Evolutionary conservation across 495 filamentous ascomycete genomes (phyloP).

Genomic region (Immersiella caudata): DNA sequence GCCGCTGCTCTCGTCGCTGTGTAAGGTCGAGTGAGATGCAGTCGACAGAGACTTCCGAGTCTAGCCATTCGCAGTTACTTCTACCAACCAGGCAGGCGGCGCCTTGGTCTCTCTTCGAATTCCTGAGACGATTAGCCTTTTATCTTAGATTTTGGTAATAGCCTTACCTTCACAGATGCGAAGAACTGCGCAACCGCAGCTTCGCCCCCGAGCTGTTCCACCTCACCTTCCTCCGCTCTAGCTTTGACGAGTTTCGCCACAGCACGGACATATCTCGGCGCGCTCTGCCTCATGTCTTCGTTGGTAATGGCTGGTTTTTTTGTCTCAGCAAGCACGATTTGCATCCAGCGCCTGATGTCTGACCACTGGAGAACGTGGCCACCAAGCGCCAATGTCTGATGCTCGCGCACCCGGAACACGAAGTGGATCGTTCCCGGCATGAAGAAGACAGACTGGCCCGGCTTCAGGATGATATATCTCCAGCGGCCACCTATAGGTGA

Average conservation of each 20-base stretch:
- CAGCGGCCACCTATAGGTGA: conserved; percentile 33
- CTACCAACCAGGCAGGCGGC: conserved; percentile 13
- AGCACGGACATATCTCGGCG: conserved; percentile 23
- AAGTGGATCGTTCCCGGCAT: conserved; percentile 40
- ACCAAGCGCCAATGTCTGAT: conserved; percentile 29
- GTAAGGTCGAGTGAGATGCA: background rate
- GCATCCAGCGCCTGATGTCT: conserved; percentile 26
- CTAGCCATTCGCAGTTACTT: conserved; percentile 8
- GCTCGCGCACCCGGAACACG: conserved; percentile 33
- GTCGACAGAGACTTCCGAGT: conserved; percentile 7
- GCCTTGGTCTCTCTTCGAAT: conserved; percentile 16
- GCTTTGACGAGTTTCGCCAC: conserved; percentile 19
- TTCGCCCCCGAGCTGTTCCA: conserved; percentile 22
- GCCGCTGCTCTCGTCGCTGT: conserved; percentile 10
- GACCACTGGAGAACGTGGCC: conserved; percentile 33
- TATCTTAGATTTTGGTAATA: background rate
- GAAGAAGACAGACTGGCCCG: conserved; percentile 40
- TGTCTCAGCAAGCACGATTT: conserved; percentile 24
- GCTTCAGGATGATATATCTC: conserved; percentile 36
- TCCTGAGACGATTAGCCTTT: conserved; percentile 16
- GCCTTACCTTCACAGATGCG: conserved; percentile 19
- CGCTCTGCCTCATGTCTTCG: conserved; percentile 28
- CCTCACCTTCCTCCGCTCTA: conserved; percentile 12
- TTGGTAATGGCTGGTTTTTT: conserved; percentile 24
- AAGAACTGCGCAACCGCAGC: conserved; percentile 17